phyloP scores from a whole-genome alignment of 257 asterid species.

The Cynanchum wilfordii region DNA sequence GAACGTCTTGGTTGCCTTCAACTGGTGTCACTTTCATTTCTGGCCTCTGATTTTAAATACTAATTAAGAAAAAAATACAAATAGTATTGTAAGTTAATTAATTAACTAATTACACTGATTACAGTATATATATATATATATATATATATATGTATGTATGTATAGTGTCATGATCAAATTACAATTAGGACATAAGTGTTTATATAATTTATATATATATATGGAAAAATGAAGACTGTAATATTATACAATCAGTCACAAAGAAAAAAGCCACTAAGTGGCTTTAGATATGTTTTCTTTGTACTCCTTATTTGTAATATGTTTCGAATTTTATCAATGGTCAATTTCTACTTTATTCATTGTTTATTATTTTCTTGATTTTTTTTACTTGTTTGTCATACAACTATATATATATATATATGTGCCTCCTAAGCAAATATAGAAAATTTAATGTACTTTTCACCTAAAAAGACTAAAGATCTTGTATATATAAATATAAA shows the following conservation, averaged over 20 bases:
- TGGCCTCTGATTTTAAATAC: slow-evolving; percentile 31
- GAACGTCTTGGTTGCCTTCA: slow-evolving; percentile 71
- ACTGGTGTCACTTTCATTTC: slow-evolving; percentile 55
- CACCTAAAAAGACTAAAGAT: too few species aligned
- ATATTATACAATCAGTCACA: not conserved
- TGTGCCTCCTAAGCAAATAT: too few species aligned
- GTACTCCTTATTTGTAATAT: not conserved
- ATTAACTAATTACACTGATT: not conserved
- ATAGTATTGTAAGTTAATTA: not conserved
- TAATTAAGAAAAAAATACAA: not conserved
- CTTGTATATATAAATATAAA: too few species aligned
- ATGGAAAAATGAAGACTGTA: not conserved
- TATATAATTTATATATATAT: not conserved
- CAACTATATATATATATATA: too few species aligned
- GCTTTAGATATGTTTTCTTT: not conserved
- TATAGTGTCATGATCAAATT: not conserved
- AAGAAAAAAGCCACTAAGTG: not conserved
- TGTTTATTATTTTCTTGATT: too few species aligned
- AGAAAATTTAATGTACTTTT: too few species aligned
- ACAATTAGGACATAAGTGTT: not conserved
- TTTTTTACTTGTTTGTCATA: too few species aligned
- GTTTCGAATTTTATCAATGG: not conserved
- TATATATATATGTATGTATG: not conserved
- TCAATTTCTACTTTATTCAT: not conserved
- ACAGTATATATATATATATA: not conserved